Conservation (phyloP, 768 basidiomycete species). For the Russula earlei region DNA sequence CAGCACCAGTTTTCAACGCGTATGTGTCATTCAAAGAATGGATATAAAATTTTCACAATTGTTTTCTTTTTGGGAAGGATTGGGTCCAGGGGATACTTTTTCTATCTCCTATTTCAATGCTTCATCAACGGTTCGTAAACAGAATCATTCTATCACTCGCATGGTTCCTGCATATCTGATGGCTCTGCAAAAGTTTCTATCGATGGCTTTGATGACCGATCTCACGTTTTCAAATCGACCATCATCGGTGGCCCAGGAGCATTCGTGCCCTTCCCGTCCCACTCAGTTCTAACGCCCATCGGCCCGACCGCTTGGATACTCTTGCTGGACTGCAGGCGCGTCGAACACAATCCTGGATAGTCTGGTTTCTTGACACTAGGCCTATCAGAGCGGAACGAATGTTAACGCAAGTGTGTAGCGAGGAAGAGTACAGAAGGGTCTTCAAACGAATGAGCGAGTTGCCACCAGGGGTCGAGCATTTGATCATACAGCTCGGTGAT, state of each 20-base stretch:
- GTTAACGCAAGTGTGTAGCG: conserved; percentile 73
- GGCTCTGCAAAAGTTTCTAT: conserved; percentile 41
- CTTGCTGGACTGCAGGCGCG: conserved; percentile 73
- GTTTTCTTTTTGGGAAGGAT: conserved; percentile 38
- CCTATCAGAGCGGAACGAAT: conserved; percentile 71
- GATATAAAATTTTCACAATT: neutral
- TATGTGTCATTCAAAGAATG: conserved; percentile 27
- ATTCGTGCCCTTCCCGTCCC: conserved; percentile 71
- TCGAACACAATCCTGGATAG: conserved; percentile 6
- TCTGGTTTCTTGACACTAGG: conserved; percentile 7
- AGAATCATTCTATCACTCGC: neutral
- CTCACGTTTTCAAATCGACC: conserved; percentile 58
- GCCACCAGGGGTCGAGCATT: conserved; percentile 64
- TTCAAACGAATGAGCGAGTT: conserved; percentile 54
- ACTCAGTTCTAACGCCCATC: conserved; percentile 72
- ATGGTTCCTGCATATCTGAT: conserved; percentile 1
- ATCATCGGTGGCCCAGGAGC: conserved; percentile 71
- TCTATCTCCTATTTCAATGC: conserved; percentile 89
- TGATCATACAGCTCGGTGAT: conserved; percentile 72
- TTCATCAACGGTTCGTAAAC: conserved; percentile 61
- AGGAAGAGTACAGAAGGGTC: conserved; percentile 58
- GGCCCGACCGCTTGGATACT: conserved; percentile 72
- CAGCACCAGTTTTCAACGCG: conserved; percentile 62
- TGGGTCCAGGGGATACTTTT: conserved; percentile 81
- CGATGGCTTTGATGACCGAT: conserved; percentile 61